phyloP scores from a whole-genome alignment of 1,284 basidiomycete species.

The Ustilago loliicola region DNA sequence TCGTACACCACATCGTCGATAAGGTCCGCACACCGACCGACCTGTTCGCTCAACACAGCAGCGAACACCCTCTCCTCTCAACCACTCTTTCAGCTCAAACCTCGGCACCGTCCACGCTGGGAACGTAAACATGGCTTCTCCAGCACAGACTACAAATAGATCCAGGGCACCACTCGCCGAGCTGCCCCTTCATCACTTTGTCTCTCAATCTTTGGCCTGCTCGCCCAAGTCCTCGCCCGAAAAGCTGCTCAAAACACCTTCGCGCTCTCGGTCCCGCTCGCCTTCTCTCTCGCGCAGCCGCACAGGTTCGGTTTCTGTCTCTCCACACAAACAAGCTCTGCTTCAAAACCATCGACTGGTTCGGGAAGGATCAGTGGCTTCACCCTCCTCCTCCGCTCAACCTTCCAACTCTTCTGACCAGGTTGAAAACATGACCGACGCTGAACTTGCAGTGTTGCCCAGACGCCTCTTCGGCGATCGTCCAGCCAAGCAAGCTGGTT shows the following conservation, averaged over 20 bases:
- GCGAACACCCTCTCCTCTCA: neutral
- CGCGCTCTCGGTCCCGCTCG: slow-evolving; percentile 43
- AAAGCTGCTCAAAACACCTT: slow-evolving; percentile 41
- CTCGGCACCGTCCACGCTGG: neutral
- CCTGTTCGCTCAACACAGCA: too few species aligned
- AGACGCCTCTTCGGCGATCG: slow-evolving; percentile 30
- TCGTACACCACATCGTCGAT: too few species aligned
- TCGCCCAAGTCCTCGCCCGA: slow-evolving; percentile 24
- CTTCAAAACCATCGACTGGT: slow-evolving; percentile 42
- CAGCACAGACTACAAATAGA: slow-evolving; percentile 16
- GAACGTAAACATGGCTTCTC: slow-evolving; percentile 21
- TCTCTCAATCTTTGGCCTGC: slow-evolving; percentile 33
- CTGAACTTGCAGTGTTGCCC: slow-evolving; percentile 21
- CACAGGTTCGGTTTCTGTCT: slow-evolving; percentile 37
- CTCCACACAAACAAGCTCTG: slow-evolving; percentile 48
- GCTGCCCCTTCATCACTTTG: slow-evolving; percentile 44
- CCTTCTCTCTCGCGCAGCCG: slow-evolving; percentile 37
- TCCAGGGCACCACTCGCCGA: slow-evolving; percentile 33
- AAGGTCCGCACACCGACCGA: too few species aligned
- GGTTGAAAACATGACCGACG: slow-evolving; percentile 22
- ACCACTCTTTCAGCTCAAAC: neutral
- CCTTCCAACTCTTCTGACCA: neutral
- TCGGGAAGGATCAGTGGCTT: slow-evolving; percentile 37
- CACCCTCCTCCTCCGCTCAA: slow-evolving; percentile 21
- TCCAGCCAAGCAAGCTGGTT: slow-evolving; percentile 2